phyloP scores from a whole-genome alignment of 108 stramenopile genomes.

The Cyclostephanos invisitatus region DNA sequence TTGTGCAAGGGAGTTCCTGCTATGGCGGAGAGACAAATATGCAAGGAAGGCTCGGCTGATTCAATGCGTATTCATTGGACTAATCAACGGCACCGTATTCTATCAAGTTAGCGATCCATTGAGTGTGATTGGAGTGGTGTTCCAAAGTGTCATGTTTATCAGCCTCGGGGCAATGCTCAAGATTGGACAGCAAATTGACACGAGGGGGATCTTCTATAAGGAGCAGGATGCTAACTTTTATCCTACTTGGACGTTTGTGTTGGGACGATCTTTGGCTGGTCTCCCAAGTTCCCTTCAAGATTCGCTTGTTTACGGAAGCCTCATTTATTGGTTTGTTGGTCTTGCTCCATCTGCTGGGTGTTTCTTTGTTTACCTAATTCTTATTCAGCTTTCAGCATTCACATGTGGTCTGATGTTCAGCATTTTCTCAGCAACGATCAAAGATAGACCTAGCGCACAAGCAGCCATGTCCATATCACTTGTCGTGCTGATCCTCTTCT shows the following conservation, averaged over 20 bases:
- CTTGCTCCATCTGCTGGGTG: constrained; percentile 51
- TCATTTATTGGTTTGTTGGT: constrained; percentile 65
- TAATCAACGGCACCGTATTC: constrained; percentile 69
- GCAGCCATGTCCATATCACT: constrained; percentile 57
- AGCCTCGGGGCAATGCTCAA: constrained; percentile 66
- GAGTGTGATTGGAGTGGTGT: constrained; percentile 55
- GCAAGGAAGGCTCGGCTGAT: constrained; percentile 50
- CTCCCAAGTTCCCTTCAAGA: constrained; percentile 61
- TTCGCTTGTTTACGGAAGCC: constrained; percentile 51
- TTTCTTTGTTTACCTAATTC: constrained; percentile 62
- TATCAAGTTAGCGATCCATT: constrained; percentile 50
- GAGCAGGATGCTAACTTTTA: constrained; percentile 85
- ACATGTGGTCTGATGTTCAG: constrained; percentile 55
- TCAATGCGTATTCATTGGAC: constrained; percentile 62
- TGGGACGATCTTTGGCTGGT: constrained; percentile 51
- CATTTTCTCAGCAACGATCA: constrained; percentile 57
- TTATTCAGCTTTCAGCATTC: constrained; percentile 47
- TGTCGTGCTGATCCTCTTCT: constrained; percentile 59
- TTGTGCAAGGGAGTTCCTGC: constrained; percentile 42
- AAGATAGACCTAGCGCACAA: constrained; percentile 53
- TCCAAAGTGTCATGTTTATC: constrained; percentile 68
- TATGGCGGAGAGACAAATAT: constrained; percentile 65
- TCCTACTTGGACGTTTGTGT: constrained; percentile 69
- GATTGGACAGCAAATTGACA: constrained; percentile 67
- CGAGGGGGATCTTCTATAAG: constrained; percentile 82